phyloP scores from a whole-genome alignment of 352 stramenopile species.

The Phytophthora pini region DNA sequence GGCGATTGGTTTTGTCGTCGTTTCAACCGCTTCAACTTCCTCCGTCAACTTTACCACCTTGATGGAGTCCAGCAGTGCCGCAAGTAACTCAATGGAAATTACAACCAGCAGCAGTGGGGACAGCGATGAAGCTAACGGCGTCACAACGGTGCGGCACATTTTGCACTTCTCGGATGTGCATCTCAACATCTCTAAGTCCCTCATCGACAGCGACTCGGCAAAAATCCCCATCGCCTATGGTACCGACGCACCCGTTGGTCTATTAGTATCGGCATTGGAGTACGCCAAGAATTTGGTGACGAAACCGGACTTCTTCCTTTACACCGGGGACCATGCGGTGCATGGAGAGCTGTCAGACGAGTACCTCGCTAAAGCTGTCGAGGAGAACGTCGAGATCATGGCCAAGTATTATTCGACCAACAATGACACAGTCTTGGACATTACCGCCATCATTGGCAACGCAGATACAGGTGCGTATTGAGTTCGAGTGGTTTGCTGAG shows the following conservation, averaged over 20 bases:
- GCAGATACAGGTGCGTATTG: slow-evolving; percentile 57
- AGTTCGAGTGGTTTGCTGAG: background rate
- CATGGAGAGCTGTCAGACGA: slow-evolving; percentile 61
- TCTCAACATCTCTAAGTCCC: slow-evolving; percentile 65
- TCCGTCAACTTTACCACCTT: slow-evolving; percentile 5
- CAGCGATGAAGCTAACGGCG: background rate
- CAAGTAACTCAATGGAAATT: slow-evolving; percentile 3
- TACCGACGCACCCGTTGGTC: slow-evolving; percentile 50
- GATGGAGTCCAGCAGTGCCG: background rate
- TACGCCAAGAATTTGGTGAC: slow-evolving; percentile 66
- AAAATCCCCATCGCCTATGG: slow-evolving; percentile 49
- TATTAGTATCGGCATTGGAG: slow-evolving; percentile 67
- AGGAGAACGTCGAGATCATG: slow-evolving; percentile 64
- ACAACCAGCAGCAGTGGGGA: background rate
- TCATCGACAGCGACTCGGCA: slow-evolving; percentile 48
- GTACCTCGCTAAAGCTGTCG: slow-evolving; percentile 59
- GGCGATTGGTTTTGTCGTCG: slow-evolving; percentile 10
- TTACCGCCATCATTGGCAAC: slow-evolving; percentile 79
- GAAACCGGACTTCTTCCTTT: slow-evolving; percentile 73
- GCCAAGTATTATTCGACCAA: slow-evolving; percentile 58
- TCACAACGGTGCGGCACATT: slow-evolving; percentile 44
- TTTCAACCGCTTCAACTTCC: slow-evolving; percentile 19
- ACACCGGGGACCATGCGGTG: slow-evolving; percentile 75
- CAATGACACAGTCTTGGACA: slow-evolving; percentile 41
- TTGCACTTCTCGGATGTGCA: slow-evolving; percentile 87